Percentiles rank a stretch among this genome's conserved stretches.
phyloP scores from a whole-genome alignment of 176 grass and related monocot genomes.

The Oryza brachyantha region DNA sequence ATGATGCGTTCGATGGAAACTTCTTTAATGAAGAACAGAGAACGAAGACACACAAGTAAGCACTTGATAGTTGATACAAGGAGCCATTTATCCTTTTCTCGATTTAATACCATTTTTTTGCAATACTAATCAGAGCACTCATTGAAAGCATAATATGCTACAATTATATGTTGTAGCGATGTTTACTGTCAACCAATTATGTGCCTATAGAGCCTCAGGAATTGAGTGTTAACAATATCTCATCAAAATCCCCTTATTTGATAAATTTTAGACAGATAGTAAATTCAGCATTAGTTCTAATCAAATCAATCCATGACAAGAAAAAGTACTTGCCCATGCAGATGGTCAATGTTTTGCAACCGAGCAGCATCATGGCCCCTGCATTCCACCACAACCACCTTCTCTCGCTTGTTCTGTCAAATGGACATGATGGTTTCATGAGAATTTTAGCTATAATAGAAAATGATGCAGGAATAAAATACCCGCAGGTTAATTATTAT shows the following conservation, averaged over 20 bases:
- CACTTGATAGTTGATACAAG: background rate
- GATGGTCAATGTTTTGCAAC: constrained; percentile 77
- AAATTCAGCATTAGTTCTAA: constrained; percentile 17
- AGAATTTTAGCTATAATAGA: background rate
- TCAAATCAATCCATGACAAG: constrained; percentile 18
- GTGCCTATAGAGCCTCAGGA: background rate
- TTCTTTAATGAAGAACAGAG: background rate
- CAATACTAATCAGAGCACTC: background rate
- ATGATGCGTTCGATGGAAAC: background rate
- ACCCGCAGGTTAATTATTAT: background rate
- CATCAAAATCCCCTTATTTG: background rate
- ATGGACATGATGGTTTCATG: constrained; percentile 18
- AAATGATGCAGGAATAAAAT: background rate
- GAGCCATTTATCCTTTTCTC: background rate
- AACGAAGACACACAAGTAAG: background rate
- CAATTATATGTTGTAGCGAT: background rate
- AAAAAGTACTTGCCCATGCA: constrained; percentile 57
- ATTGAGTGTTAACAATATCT: background rate
- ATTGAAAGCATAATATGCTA: background rate
- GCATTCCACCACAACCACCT: constrained; percentile 83
- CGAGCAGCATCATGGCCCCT: constrained; percentile 96
- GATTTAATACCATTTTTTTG: background rate
- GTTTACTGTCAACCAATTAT: background rate
- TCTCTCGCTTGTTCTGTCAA: constrained; percentile 70
- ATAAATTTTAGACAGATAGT: background rate